A percentile compares a stretch with the other conserved stretches of the same genome.
phyloP scores from a whole-genome alignment of 2,329 filamentous ascomycete species.

The Botryotinia calthae region DNA sequence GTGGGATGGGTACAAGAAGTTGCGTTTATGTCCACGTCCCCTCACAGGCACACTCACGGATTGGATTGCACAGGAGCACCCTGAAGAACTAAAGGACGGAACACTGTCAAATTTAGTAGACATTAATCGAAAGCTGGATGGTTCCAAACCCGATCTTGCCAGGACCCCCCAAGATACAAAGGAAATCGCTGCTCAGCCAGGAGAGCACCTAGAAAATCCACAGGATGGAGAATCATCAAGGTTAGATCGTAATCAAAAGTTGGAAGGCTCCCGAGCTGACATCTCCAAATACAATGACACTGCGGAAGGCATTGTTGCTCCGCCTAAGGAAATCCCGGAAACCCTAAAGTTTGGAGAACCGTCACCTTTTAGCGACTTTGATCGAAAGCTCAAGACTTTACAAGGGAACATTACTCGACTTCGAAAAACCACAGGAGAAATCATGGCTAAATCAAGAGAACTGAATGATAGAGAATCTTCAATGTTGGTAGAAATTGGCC shows the following conservation, averaged over 20 bases:
- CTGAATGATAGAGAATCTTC: not conserved
- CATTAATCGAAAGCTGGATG: not conserved
- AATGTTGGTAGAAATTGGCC: not conserved
- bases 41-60: slow-evolving; percentile 29
- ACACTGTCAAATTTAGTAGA: too few species aligned
- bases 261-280: not conserved
- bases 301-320: not conserved
- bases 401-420: not conserved
- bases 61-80: slow-evolving; percentile 30
- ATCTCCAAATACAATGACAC: not conserved
- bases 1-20: slow-evolving; percentile 19
- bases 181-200: not conserved
- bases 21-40: slow-evolving; percentile 29
- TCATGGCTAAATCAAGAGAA: not conserved
- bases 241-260: not conserved
- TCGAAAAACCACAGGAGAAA: not conserved
- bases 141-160: not conserved
- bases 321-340: not conserved
- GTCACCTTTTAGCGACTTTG: not conserved
- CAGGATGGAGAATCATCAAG: not conserved
- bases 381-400: not conserved
- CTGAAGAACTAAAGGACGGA: not conserved
- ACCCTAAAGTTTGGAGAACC: not conserved
- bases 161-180: not conserved
- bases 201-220: not conserved